Evolutionary conservation across 1,284 basidiomycete species (phyloP).

Genomic region (Crucibulum parvulum): DNA sequence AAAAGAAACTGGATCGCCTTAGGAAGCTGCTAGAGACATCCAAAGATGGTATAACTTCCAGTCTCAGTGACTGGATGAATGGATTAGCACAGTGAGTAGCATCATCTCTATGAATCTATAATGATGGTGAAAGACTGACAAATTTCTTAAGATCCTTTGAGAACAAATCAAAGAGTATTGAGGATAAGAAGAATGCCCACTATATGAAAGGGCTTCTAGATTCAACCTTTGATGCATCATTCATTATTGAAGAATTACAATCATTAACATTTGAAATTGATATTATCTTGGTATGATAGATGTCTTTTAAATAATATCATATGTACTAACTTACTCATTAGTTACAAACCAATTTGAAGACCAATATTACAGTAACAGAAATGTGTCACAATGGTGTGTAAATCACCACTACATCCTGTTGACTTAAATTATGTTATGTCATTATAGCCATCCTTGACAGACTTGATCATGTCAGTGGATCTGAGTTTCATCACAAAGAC

Average conservation of each 20-base stretch:
- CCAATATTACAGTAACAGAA: background rate
- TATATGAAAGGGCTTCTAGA: background rate
- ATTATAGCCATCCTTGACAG: background rate
- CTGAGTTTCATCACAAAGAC: background rate
- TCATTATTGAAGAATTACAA: background rate
- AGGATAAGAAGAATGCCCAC: background rate
- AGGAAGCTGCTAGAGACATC: background rate
- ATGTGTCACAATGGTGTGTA: background rate
- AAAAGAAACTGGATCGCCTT: background rate
- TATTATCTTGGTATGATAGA: background rate
- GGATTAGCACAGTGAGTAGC: background rate
- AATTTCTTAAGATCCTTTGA: background rate
- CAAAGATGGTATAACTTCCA: background rate
- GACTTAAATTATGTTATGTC: background rate
- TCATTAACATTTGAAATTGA: background rate
- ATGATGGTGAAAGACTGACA: background rate
- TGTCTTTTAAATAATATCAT: background rate
- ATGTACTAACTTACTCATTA: background rate
- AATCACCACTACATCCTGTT: background rate
- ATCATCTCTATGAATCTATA: background rate
- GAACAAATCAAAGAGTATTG: background rate
- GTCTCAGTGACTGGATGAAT: background rate
- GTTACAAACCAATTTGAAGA: background rate
- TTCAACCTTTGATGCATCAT: background rate
- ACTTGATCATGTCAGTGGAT: background rate